Percentiles rank a stretch among this genome's conserved stretches.
These are phyloP conservation scores for Gonapodya sp. DNA, from an alignment of 192 early-diverging fungal genomes.

Conservation along the genomic window DNA sequence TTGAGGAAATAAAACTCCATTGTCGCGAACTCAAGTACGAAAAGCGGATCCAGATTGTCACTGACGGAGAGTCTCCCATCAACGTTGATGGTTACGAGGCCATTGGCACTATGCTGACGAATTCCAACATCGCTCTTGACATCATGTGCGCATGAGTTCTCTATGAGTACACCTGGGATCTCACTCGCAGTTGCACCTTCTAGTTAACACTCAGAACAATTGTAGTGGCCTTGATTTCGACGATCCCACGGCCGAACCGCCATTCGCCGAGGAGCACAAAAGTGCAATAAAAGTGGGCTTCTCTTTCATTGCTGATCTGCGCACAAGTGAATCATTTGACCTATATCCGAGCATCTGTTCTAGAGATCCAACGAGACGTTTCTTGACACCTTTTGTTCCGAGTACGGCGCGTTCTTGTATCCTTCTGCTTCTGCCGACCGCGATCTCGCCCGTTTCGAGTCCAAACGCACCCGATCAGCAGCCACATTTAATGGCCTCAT, in stretches of 20 bases:
- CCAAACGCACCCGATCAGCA: slow-evolving; percentile 43
- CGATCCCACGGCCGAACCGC: background rate
- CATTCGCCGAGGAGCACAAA: background rate
- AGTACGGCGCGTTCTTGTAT: slow-evolving; percentile 22
- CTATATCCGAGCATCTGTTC: background rate
- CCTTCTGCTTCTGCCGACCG: slow-evolving; percentile 37
- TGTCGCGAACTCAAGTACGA: slow-evolving; percentile 51
- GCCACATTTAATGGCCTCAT: slow-evolving; percentile 41
- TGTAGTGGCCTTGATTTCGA: slow-evolving; percentile 26
- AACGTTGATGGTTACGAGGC: slow-evolving; percentile 30
- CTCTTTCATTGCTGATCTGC: slow-evolving; percentile 9
- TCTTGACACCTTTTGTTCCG: slow-evolving; percentile 28
- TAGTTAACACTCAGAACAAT: too few relatives aligned
- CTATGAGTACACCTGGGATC: too few relatives aligned
- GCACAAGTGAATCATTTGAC: too few relatives aligned
- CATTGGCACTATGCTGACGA: slow-evolving; percentile 20
- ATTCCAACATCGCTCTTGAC: slow-evolving; percentile 25
- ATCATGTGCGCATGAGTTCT: slow-evolving; percentile 56
- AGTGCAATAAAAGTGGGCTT: background rate
- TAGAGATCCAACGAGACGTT: slow-evolving; percentile 41
- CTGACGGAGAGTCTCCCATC: slow-evolving; percentile 42
- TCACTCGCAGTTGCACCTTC: too few relatives aligned
- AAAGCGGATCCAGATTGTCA: slow-evolving; percentile 59
- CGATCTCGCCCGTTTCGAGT: slow-evolving; percentile 29
- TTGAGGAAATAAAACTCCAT: slow-evolving; percentile 39